Conservation (phyloP, 2,329 filamentous ascomycete genomes). For the Calcarisporium arbuscula region DNA sequence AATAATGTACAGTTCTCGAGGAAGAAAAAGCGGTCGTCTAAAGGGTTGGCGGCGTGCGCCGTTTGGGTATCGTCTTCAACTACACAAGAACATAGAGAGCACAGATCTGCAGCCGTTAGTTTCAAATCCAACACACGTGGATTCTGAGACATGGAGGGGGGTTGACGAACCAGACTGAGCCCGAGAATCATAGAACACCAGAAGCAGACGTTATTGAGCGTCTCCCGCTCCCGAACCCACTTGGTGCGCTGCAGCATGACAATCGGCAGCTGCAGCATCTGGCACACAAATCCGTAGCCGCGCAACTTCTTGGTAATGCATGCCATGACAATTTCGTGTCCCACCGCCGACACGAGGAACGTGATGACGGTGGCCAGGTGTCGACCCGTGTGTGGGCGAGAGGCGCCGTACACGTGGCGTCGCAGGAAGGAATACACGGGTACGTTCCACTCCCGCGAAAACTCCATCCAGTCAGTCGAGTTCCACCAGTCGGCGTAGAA, state of each 20-base stretch:
- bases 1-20: not conserved
- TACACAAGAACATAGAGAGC: constrained; percentile 47
- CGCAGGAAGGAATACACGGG: constrained; percentile 94
- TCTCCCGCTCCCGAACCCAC: constrained; percentile 66
- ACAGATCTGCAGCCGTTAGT: constrained; percentile 34
- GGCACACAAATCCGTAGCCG: constrained; percentile 87
- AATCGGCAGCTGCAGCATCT: constrained; percentile 96
- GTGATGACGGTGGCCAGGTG: constrained; percentile 79
- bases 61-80: constrained; percentile 6
- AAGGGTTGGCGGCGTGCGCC: too few species aligned
- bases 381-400: constrained; percentile 68
- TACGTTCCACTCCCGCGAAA: constrained; percentile 95
- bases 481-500: constrained; percentile 83
- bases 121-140: too few species aligned
- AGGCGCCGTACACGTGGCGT: constrained; percentile 86
- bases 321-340: constrained; percentile 93
- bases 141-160: constrained; percentile 1
- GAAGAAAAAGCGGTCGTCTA: too few species aligned
- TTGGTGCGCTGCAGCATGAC: constrained; percentile 81
- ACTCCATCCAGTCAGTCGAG: constrained; percentile 87
- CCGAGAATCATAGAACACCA: constrained; percentile 91
- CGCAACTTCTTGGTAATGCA: constrained; percentile 96
- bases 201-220: constrained; percentile 84
- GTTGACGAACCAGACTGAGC: constrained; percentile 54
- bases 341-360: constrained; percentile 81